These are phyloP conservation scores for Eutypa lata DNA, from an alignment of 2,329 filamentous ascomycete genomes.

Conservation along the genomic window DNA sequence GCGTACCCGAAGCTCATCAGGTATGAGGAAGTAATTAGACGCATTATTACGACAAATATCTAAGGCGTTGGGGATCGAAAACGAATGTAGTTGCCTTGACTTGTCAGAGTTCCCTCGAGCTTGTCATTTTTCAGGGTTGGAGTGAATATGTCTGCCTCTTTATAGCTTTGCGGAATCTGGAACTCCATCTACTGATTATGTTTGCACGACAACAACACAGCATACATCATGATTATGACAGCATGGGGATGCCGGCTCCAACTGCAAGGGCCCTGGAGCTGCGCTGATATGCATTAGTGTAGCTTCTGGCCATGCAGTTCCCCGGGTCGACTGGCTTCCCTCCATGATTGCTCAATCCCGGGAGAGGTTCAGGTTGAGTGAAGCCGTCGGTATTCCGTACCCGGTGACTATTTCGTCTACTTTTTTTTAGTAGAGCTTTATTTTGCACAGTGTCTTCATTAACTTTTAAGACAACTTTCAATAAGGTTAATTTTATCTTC, in stretches of 20 bases:
- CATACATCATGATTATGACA: constrained; percentile 8
- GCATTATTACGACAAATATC: constrained; percentile 23
- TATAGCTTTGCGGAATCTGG: constrained; percentile 1
- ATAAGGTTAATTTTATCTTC: background rate
- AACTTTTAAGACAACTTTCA: background rate
- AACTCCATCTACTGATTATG: constrained; percentile 1
- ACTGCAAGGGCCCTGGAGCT: constrained; percentile 6
- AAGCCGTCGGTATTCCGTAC: constrained; percentile 1
- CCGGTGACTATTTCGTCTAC: constrained; percentile 5
- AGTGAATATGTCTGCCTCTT: constrained; percentile 5
- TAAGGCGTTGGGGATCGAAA: constrained; percentile 10
- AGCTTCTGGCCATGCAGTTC: constrained; percentile 19
- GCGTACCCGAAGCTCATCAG: constrained; percentile 24
- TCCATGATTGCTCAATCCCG: constrained; percentile 6
- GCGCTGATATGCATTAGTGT: constrained; percentile 12
- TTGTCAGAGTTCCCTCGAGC: constrained; percentile 4
- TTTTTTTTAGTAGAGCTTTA: constrained; percentile 1
- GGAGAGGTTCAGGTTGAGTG: constrained; percentile 13
- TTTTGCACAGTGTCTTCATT: background rate
- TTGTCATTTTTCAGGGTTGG: background rate
- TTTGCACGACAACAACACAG: constrained; percentile 8
- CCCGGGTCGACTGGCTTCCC: constrained; percentile 18
- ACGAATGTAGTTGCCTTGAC: constrained; percentile 22
- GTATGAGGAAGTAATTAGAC: constrained; percentile 16
- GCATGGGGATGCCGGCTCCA: constrained; percentile 5